A percentile compares a stretch with the other conserved stretches of the same genome.
These are phyloP conservation scores for Tetrahymena elliotti DNA, from an alignment of 73 alveolate genomes.

Conservation along the genomic window DNA sequence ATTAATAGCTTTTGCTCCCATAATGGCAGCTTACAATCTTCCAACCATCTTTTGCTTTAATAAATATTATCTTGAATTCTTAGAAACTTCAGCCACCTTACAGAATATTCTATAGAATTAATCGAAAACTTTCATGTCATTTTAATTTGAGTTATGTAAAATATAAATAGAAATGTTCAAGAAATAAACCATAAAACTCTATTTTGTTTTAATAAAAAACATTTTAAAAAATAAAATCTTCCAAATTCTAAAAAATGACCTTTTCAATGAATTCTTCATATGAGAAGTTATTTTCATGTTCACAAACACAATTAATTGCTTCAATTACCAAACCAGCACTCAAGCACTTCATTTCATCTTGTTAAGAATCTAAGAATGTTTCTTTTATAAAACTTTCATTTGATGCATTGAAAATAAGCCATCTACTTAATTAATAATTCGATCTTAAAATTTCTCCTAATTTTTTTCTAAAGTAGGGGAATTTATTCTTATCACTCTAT, in stretches of 20 bases:
- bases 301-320: background rate
- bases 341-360: background rate
- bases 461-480: background rate
- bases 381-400: background rate
- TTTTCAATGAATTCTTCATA: conserved; percentile 15
- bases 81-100: background rate
- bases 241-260: background rate
- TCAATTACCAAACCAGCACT: background rate
- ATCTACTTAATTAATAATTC: background rate
- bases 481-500: background rate
- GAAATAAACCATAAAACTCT: background rate
- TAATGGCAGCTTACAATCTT: background rate
- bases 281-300: background rate
- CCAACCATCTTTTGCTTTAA: conserved; percentile 13
- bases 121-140: background rate
- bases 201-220: background rate
- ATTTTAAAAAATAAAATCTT: background rate
- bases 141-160: background rate
- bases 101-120: conserved; percentile 12
- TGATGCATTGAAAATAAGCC: background rate
- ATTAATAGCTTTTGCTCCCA: background rate
- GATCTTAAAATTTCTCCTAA: background rate
- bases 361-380: background rate
- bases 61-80: background rate
- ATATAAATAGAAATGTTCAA: background rate